Conservation (phyloP, 306 rosid species). For the Cucurbita pepo region DNA sequence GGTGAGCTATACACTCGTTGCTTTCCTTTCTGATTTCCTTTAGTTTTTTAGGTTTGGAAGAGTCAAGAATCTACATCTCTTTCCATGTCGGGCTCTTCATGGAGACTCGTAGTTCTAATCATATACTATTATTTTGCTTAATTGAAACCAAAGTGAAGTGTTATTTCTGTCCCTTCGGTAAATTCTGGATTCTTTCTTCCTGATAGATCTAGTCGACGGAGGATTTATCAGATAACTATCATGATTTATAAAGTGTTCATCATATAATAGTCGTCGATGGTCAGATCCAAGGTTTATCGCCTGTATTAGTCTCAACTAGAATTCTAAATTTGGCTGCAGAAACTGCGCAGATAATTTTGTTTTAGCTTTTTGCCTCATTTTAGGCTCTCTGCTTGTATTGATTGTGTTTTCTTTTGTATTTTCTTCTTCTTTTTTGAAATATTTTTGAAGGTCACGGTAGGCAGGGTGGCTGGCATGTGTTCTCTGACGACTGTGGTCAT, state of each 20-base stretch:
- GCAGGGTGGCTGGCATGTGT: constrained; percentile 88
- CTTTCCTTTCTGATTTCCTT: not conserved
- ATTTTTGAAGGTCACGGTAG: constrained; percentile 88
- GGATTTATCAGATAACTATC: not conserved
- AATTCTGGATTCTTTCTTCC: not conserved
- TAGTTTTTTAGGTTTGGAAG: not conserved
- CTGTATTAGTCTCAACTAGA: not conserved
- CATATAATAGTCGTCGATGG: not conserved
- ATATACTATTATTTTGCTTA: not conserved
- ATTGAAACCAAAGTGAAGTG: not conserved
- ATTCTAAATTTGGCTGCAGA: not conserved
- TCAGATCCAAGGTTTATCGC: not conserved
- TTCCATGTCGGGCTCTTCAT: not conserved
- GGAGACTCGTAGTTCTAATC: not conserved
- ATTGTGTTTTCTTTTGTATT: constrained; percentile 29
- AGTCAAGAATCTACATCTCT: not conserved
- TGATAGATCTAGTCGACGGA: not conserved
- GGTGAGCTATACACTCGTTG: constrained; percentile 24
- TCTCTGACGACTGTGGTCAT: constrained; percentile 69
- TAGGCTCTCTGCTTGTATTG: not conserved
- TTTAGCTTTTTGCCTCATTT: not conserved
- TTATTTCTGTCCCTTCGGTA: not conserved
- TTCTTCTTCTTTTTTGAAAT: constrained; percentile 17
- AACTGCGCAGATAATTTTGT: not conserved
- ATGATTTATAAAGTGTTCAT: not conserved